Evolutionary conservation across 192 early-diverging fungal species (phyloP).

Genomic region (Entomortierella beljakovae): DNA sequence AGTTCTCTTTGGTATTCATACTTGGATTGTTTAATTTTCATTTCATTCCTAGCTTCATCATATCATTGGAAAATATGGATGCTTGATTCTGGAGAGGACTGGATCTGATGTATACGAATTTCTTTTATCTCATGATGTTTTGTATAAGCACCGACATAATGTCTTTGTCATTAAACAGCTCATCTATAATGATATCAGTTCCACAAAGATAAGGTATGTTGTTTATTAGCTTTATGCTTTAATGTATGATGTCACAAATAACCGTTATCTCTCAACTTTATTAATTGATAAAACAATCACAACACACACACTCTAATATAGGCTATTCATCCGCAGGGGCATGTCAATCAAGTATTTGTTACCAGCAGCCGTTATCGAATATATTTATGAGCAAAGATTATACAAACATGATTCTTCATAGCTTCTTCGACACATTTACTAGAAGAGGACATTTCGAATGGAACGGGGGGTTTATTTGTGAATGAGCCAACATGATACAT

Average conservation of each 20-base stretch:
- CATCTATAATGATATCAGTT: conserved; percentile 98
- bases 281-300: not conserved
- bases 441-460: not conserved
- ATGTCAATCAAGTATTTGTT: conserved; percentile 97
- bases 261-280: too few species aligned
- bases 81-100: conserved; percentile 94
- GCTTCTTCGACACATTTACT: not conserved
- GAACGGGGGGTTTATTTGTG: not conserved
- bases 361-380: conserved; percentile 91
- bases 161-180: conserved; percentile 95
- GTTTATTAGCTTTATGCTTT: not conserved
- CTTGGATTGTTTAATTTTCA: not conserved
- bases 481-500: too few species aligned
- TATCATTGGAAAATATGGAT: conserved; percentile 92
- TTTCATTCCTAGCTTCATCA: conserved; percentile 74
- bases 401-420: conserved; percentile 61
- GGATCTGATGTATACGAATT: conserved; percentile 95
- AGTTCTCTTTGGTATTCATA: not conserved
- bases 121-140: conserved; percentile 88
- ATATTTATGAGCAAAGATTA: conserved; percentile 84
- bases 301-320: conserved; percentile 22
- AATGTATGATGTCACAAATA: not conserved
- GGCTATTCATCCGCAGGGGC: conserved; percentile 91
- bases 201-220: conserved; percentile 91
- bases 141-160: conserved; percentile 90